phyloP scores from a whole-genome alignment of 371 early-diverging fungal species.

The Zopfochytrium polystomum region DNA sequence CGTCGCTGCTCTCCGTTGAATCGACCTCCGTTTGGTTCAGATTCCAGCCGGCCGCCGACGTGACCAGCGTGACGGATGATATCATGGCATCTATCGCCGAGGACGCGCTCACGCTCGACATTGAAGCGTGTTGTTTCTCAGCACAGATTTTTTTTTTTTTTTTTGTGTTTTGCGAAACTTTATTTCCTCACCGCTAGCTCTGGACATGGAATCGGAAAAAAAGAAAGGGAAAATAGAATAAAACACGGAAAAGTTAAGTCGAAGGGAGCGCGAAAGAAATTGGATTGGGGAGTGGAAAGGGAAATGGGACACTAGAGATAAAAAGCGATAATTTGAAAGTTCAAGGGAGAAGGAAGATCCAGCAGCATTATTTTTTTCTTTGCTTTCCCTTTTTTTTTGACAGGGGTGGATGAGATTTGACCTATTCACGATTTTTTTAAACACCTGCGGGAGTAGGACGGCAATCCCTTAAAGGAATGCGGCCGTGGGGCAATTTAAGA shows the following conservation, averaged over 20 bases:
- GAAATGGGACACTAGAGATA: background rate
- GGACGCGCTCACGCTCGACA: no score
- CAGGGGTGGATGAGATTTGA: no score
- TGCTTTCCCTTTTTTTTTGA: background rate
- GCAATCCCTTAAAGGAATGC: background rate
- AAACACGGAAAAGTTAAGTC: background rate
- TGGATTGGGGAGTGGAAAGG: background rate
- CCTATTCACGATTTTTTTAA: background rate
- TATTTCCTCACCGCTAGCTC: background rate
- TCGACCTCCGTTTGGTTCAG: no score
- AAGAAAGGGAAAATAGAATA: background rate
- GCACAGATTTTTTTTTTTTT: no score
- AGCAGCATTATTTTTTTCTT: background rate
- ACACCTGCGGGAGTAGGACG: background rate
- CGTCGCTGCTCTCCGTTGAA: no score
- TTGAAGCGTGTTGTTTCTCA: no score
- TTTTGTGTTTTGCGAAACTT: no score
- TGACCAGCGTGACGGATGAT: no score
- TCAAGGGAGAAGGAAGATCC: background rate
- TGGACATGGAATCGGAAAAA: background rate
- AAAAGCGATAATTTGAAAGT: background rate
- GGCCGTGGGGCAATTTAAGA: conserved; percentile 7
- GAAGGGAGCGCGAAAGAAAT: background rate
- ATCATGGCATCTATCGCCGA: no score
- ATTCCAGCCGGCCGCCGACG: no score